These are phyloP conservation scores for Lipomyces orientalis DNA, from an alignment of 805 yeast genomes.

Conservation along the genomic window DNA sequence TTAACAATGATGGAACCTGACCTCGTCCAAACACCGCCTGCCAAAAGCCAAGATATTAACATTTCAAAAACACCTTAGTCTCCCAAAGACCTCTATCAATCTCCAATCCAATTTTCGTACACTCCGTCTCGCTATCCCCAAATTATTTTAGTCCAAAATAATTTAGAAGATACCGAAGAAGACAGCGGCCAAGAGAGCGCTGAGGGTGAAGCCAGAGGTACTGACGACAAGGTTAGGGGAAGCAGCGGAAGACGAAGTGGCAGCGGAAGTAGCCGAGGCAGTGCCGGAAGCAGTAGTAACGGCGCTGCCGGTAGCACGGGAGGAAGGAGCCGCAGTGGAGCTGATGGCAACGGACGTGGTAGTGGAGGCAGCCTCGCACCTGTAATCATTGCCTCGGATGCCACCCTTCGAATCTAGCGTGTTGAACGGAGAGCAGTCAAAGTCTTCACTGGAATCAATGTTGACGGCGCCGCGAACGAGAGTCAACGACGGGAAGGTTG, in stretches of 20 bases:
- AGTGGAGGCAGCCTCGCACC: conserved; percentile 67
- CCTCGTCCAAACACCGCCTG: conserved; percentile 1
- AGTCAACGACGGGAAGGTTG: conserved; percentile 72
- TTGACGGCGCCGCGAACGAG: conserved; percentile 92
- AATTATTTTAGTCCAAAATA: background rate
- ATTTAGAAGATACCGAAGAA: conserved; percentile 37
- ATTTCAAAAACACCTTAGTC: conserved; percentile 1
- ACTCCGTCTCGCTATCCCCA: background rate
- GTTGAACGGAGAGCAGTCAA: conserved; percentile 81
- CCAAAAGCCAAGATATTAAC: conserved; percentile 2
- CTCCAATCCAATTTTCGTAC: background rate
- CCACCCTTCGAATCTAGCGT: conserved; percentile 74
- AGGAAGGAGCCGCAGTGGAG: conserved; percentile 32
- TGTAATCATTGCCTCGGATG: conserved; percentile 88
- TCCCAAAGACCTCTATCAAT: background rate
- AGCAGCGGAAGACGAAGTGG: conserved; percentile 45
- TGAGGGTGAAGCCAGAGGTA: conserved; percentile 41
- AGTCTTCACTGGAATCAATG: conserved; percentile 75
- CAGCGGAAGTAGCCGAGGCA: conserved; percentile 50
- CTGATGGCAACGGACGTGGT: conserved; percentile 53
- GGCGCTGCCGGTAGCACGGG: conserved; percentile 41
- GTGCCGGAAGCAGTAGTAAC: conserved; percentile 48
- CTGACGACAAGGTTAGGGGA: conserved; percentile 45
- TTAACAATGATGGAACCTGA: background rate
- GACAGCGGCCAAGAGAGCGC: conserved; percentile 39